Evolutionary conservation across 139 green algal species (phyloP).

Genomic region (Pleodorina starrii): DNA sequence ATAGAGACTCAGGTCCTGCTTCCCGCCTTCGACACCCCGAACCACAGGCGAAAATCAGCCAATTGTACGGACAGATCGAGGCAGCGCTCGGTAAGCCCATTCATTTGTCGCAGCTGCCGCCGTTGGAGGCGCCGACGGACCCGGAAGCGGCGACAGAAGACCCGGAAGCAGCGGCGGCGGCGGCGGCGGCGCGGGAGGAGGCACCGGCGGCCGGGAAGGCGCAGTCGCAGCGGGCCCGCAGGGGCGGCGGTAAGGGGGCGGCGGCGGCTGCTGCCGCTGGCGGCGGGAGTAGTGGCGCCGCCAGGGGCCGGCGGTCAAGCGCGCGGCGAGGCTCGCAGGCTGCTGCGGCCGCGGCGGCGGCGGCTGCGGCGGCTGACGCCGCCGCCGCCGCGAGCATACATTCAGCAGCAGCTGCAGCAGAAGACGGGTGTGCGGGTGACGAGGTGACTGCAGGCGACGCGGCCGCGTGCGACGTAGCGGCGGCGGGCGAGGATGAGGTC

Average conservation of each 20-base stretch:
- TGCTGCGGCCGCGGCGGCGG: neutral
- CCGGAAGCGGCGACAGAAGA: neutral
- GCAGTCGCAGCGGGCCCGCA: neutral
- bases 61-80: slow-evolving; percentile 52
- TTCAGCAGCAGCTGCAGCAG: neutral
- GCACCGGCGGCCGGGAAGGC: neutral
- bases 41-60: slow-evolving; percentile 38
- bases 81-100: slow-evolving; percentile 32
- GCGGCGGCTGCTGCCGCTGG: neutral
- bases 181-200: neutral
- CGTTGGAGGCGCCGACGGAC: neutral
- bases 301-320: neutral
- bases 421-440: neutral
- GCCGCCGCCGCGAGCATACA: neutral
- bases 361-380: neutral
- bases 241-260: neutral
- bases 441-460: no score
- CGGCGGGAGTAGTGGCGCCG: neutral
- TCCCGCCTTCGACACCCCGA: no score
- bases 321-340: neutral
- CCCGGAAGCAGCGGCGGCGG: neutral
- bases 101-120: slow-evolving; percentile 13
- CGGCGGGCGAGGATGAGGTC: no score
- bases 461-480: no score
- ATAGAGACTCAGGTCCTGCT: no score